Evolutionary conservation across 2,329 filamentous ascomycete genomes (phyloP), one percentile per base, ranked within the genome.

Genomic region (Sclerotinia spermophila): DNA sequence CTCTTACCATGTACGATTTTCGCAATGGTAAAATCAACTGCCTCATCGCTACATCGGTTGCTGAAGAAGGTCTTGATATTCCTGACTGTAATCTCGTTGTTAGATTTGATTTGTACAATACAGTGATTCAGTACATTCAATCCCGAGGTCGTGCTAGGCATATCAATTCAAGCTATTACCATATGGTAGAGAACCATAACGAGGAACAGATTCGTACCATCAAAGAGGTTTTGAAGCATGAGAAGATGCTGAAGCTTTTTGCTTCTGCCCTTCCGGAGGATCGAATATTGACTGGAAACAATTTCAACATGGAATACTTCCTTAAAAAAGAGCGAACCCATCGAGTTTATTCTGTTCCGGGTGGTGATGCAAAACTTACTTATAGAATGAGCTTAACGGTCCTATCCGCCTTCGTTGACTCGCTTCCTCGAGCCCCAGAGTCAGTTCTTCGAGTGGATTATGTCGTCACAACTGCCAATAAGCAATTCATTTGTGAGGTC

Each of bases 51-150:
- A 91, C 89, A 0, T 89, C 88, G 0, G 86, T 91, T 2, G 89
- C 86, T 0, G 89, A 91, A 75, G 89, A 91, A 77, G 89, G 89
- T 0, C 84, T 91, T 19, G 89, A 91, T 75, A 86, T 91, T 62
- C 89, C 89, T 0, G 87, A 90, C 69, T 91, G 89, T 79, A 90
- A 91, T 73, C 78, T 90, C 1, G 83, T 91, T 42, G 84, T 92
- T 71, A 82, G 94, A 2, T 99, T 97, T 77, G 93, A 98, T 78
- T 86, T 97, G 3, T 97, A 94, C 80, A 85, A 86, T 17, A 97
- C 95, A 0, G 89, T 97, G 80, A 98, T 98, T 67, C 92, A 97
- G 77, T 98, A 97, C 78, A 90, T 98, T 30, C 96, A 99, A 79
- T 97, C 94, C 21, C 88, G 93, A 73, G 96, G 96, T 0, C 88